Conservation (phyloP, 495 filamentous ascomycete species). For the Aspergillus kassunensis region DNA sequence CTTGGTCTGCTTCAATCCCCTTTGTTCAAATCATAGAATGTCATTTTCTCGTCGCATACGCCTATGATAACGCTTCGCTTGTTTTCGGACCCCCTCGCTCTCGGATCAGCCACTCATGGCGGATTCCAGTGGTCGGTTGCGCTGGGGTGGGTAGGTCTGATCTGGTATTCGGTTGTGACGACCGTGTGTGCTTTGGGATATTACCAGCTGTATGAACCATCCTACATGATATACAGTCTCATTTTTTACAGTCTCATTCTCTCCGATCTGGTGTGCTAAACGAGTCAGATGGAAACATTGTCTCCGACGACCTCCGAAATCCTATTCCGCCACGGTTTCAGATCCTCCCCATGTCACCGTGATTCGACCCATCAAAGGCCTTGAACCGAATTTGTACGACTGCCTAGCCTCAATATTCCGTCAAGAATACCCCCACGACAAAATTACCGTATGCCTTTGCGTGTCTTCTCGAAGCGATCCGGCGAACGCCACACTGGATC, state of each 20-base stretch:
- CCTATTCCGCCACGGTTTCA: slow-evolving; percentile 25
- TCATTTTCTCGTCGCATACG: slow-evolving; percentile 14
- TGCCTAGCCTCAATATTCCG: slow-evolving; percentile 88
- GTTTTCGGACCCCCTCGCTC: slow-evolving; percentile 22
- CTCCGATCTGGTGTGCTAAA: neutral
- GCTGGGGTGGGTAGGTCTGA: slow-evolving; percentile 48
- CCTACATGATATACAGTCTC: slow-evolving; percentile 8
- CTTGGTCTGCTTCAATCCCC: neutral
- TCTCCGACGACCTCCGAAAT: slow-evolving; percentile 32
- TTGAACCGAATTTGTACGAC: slow-evolving; percentile 86
- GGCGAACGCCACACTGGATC: slow-evolving; percentile 67
- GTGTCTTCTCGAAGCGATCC: slow-evolving; percentile 75
- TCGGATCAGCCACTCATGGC: slow-evolving; percentile 33
- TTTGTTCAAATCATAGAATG: slow-evolving; percentile 41
- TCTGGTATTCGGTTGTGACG: slow-evolving; percentile 57
- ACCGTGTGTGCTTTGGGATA: slow-evolving; percentile 56
- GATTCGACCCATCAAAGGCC: slow-evolving; percentile 89
- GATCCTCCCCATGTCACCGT: slow-evolving; percentile 78
- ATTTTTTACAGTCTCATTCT: neutral
- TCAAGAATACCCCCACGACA: slow-evolving; percentile 73
- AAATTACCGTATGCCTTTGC: slow-evolving; percentile 80
- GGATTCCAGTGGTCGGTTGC: slow-evolving; percentile 29
- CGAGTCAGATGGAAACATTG: slow-evolving; percentile 50
- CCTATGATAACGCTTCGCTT: slow-evolving; percentile 36
- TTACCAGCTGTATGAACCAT: slow-evolving; percentile 51